Percentiles rank a stretch among this genome's conserved stretches.
These are phyloP conservation scores for Bathelium albidoporum DNA, from an alignment of 495 filamentous ascomycete genomes.

Conservation along the genomic window DNA sequence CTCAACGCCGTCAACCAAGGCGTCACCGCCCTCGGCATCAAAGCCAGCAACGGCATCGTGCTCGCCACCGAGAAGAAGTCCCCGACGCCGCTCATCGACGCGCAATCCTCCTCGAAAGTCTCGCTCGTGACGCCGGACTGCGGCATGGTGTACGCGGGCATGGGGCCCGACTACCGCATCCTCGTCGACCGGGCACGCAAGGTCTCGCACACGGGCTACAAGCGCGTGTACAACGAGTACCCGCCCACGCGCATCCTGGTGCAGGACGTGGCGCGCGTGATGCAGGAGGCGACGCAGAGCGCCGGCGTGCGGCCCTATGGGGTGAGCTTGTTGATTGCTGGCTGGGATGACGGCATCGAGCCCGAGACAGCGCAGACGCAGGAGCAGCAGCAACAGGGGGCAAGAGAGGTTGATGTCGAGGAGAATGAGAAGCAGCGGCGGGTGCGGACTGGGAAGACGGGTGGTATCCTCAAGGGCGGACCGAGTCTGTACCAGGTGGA, in stretches of 20 bases:
- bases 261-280: constrained; percentile 92
- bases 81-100: constrained; percentile 87
- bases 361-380: constrained; percentile 51
- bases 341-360: constrained; percentile 94
- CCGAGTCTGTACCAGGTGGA: constrained; percentile 98
- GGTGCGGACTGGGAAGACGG: constrained; percentile 65
- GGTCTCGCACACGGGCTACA: constrained; percentile 98
- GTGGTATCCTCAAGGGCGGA: constrained; percentile 88
- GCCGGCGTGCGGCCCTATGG: constrained; percentile 98
- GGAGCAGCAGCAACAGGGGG: too few species aligned
- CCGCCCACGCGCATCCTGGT: constrained; percentile 96
- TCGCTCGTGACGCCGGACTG: constrained; percentile 97
- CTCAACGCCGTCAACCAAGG: constrained; percentile 98
- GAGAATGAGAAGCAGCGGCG: too few species aligned
- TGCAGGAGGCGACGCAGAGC: constrained; percentile 97
- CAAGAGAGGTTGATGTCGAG: constrained; percentile 46
- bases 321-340: constrained; percentile 86
- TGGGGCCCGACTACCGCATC: constrained; percentile 97
- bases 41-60: constrained; percentile 98
- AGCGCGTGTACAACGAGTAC: constrained; percentile 99
- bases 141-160: constrained; percentile 98
- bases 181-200: constrained; percentile 96
- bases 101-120: constrained; percentile 91
- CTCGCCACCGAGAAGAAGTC: constrained; percentile 99
- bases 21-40: constrained; percentile 95